These are phyloP conservation scores for Penicillium corylophilum DNA, from an alignment of 2,329 filamentous ascomycete species.

Conservation along the genomic window DNA sequence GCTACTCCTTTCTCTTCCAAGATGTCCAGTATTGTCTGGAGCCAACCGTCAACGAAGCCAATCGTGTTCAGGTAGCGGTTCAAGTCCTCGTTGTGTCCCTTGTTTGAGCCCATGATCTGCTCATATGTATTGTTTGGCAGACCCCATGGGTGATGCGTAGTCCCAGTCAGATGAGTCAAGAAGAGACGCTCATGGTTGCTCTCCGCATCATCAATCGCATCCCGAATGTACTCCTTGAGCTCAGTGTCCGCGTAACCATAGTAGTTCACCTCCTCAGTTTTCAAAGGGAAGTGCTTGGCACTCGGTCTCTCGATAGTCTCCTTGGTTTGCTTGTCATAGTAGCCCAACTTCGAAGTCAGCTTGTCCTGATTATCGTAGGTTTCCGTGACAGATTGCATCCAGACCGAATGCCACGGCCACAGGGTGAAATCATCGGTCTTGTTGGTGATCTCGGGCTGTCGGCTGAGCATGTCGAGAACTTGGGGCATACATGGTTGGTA, in stretches of 20 bases:
- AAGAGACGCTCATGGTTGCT: slow-evolving; percentile 32
- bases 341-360: slow-evolving; percentile 30
- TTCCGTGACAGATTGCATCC: slow-evolving; percentile 36
- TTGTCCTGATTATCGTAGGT: slow-evolving; percentile 31
- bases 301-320: slow-evolving; percentile 24
- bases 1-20: slow-evolving; percentile 32
- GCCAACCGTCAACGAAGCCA: slow-evolving; percentile 33
- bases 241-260: slow-evolving; percentile 35
- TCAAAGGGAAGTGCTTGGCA: slow-evolving; percentile 29
- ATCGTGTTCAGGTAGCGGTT: slow-evolving; percentile 34
- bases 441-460: slow-evolving; percentile 23
- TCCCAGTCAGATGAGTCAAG: slow-evolving; percentile 34
- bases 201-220: slow-evolving; percentile 34
- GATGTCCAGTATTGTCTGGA: slow-evolving; percentile 31
- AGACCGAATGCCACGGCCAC: slow-evolving; percentile 36
- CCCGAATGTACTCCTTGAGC: slow-evolving; percentile 33
- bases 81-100: slow-evolving; percentile 23
- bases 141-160: slow-evolving; percentile 36
- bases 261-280: slow-evolving; percentile 31
- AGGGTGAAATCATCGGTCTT: slow-evolving; percentile 26
- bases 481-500: slow-evolving; percentile 50
- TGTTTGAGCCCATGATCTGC: slow-evolving; percentile 21
- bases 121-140: slow-evolving; percentile 28
- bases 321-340: slow-evolving; percentile 27
- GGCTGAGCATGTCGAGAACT: slow-evolving; percentile 27